Evolutionary conservation across 31 red algal genomes (phyloP), one percentile per base, ranked within the genome.

Genomic region (Bonnemaisonia californica): DNA sequence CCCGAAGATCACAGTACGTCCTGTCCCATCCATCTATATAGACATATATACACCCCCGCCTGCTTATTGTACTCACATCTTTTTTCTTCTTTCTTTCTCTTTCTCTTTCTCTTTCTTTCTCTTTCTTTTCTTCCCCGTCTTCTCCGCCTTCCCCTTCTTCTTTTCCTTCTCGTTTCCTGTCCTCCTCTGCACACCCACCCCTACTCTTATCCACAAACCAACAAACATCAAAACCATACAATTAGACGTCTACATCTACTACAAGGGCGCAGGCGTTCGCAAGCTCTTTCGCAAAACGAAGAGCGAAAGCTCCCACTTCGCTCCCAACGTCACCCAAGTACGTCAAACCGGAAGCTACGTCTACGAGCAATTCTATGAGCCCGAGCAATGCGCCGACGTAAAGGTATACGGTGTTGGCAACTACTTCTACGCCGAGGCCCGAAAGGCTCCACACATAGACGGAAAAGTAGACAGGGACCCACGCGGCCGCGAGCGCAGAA

Each of bases 1-100:
- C 40, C 96, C 19, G 92, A 93, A 27, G 90, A 95, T 79, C 96
- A 98, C 77, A 83, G 84, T 88, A 88, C 27, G 84, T 88, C 69
- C 30, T 41, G 35, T 32, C 54, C n/a, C n/a, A n/a, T n/a, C n/a
- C n/a, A n/a, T n/a, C n/a, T n/a, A n/a, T n/a, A n/a, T n/a, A n/a
- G n/a, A n/a, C n/a, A n/a, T n/a, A n/a, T n/a, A n/a, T n/a, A n/a
- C n/a, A n/a, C n/a, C n/a, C n/a, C n/a, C n/a, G n/a, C n/a, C n/a
- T n/a, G n/a, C n/a, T n/a, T n/a, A n/a, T n/a, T n/a, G n/a, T n/a
- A n/a, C n/a, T n/a, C n/a, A n/a, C n/a, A n/a, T n/a, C n/a, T n/a
- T n/a, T n/a, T n/a, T n/a, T n/a, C n/a, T n/a, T n/a, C n/a, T n/a
- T n/a, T n/a, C n/a, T n/a, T n/a, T n/a, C n/a, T n/a, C n/a, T n/a